Percentiles rank a stretch among this genome's conserved stretches.
Conservation (phyloP, 1,284 basidiomycete species). For the Ustilago nuda region DNA sequence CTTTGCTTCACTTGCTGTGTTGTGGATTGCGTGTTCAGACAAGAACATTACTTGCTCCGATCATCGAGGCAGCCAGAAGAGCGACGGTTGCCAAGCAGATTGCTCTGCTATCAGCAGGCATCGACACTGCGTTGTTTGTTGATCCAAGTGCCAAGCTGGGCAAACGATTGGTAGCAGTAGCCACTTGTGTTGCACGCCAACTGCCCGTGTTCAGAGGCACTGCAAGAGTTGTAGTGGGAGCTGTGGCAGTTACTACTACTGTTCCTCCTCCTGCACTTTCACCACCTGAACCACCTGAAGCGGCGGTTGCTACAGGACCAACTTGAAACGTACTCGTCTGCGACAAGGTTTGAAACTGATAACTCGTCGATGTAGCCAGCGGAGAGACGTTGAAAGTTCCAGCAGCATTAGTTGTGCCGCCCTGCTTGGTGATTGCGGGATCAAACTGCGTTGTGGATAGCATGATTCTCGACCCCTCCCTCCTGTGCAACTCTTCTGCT, state of each 20-base stretch:
- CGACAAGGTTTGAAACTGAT: slow-evolving; percentile 29
- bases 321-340: slow-evolving; percentile 45
- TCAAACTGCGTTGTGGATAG: slow-evolving; percentile 48
- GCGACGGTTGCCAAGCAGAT: background rate
- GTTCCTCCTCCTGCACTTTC: slow-evolving; percentile 16
- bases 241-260: slow-evolving; percentile 32
- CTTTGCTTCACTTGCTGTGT: background rate
- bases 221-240: slow-evolving; percentile 18
- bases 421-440: slow-evolving; percentile 47
- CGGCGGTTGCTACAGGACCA: background rate
- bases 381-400: slow-evolving; percentile 60
- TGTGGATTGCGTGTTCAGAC: no score
- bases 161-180: slow-evolving; percentile 13
- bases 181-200: slow-evolving; percentile 3
- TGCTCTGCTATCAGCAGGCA: background rate
- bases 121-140: background rate
- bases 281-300: background rate
- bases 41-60: background rate
- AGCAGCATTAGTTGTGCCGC: slow-evolving; percentile 57
- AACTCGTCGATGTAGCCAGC: slow-evolving; percentile 42
- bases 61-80: background rate
- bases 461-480: slow-evolving; percentile 40
- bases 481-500: background rate
- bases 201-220: no score
- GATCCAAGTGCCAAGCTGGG: slow-evolving; percentile 20